Evolutionary conservation across 106 monocot species (phyloP).

Genomic region (Agapanthus africanus): DNA sequence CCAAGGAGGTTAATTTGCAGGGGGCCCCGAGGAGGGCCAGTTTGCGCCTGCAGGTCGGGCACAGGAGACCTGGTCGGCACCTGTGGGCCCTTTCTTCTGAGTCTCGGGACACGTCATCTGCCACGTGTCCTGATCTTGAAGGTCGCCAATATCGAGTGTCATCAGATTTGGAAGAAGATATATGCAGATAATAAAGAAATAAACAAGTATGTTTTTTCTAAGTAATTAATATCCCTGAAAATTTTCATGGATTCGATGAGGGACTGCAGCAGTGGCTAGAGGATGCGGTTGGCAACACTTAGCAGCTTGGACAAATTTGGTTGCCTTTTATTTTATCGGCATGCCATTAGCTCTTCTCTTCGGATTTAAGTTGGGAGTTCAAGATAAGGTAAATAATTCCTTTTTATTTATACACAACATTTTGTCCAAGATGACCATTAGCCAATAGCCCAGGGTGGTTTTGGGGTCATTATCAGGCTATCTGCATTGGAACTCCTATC

Average conservation of each 20-base stretch:
- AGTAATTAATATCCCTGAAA: not conserved
- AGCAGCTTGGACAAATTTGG: constrained; percentile 78
- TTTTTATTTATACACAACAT: not conserved
- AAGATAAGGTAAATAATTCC: constrained; percentile 30
- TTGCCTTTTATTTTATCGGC: constrained; percentile 63
- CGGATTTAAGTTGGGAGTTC: constrained; percentile 38
- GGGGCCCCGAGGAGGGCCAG: too few species aligned
- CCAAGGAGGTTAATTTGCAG: too few species aligned
- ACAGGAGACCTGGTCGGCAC: too few species aligned
- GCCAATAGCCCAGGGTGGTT: too few species aligned
- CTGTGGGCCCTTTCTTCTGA: too few species aligned
- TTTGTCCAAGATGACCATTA: not conserved
- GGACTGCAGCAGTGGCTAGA: constrained; percentile 60
- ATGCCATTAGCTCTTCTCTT: constrained; percentile 59
- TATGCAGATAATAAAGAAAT: too few species aligned
- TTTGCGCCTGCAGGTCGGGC: too few species aligned
- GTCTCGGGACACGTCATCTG: too few species aligned
- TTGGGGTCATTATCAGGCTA: not conserved
- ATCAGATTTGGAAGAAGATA: too few species aligned
- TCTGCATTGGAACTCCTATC: too few species aligned
- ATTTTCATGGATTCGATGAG: not conserved
- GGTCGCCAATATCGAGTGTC: too few species aligned
- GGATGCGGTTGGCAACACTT: constrained; percentile 92
- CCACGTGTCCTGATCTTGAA: too few species aligned
- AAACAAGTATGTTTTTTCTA: not conserved